Conservation (phyloP, 2,329 filamentous ascomycete genomes). For the Xylaria polymorpha region DNA sequence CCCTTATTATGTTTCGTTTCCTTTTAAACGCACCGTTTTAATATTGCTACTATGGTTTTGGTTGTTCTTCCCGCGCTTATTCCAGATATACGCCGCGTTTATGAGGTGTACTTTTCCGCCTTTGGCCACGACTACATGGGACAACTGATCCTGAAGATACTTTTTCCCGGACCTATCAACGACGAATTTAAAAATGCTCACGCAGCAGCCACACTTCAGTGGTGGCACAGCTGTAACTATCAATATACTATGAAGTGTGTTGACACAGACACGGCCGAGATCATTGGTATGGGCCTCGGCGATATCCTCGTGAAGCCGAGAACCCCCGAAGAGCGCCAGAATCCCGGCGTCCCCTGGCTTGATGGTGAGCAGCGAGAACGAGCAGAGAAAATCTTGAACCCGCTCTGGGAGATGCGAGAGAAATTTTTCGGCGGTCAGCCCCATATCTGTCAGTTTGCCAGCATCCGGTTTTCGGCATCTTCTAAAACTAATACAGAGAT, state of each 20-base stretch:
- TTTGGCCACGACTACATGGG: conserved; percentile 23
- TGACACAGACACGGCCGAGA: conserved; percentile 22
- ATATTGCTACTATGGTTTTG: conserved; percentile 7
- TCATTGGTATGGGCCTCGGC: conserved; percentile 24
- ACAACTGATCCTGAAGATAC: conserved; percentile 19
- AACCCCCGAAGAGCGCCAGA: conserved; percentile 18
- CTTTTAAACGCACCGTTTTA: neutral
- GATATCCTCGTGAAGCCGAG: conserved; percentile 26
- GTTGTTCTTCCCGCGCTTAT: conserved; percentile 26
- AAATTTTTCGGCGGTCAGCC: conserved; percentile 20
- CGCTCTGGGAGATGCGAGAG: conserved; percentile 26
- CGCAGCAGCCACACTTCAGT: conserved; percentile 18
- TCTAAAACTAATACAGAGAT: neutral
- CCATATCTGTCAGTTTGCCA: conserved; percentile 25
- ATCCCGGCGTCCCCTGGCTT: conserved; percentile 23
- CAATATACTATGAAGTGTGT: conserved; percentile 25
- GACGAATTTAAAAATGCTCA: conserved; percentile 19
- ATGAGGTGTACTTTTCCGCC: conserved; percentile 25
- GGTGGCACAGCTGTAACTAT: conserved; percentile 24
- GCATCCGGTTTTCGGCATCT: neutral
- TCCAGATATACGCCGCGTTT: conserved; percentile 23
- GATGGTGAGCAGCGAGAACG: conserved; percentile 26
- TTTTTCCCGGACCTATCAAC: conserved; percentile 14
- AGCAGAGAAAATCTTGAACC: conserved; percentile 23
- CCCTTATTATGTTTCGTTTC: neutral